Evolutionary conservation across 2,329 filamentous ascomycete genomes (phyloP).

Genomic region (Trichoderma afroharzianum): DNA sequence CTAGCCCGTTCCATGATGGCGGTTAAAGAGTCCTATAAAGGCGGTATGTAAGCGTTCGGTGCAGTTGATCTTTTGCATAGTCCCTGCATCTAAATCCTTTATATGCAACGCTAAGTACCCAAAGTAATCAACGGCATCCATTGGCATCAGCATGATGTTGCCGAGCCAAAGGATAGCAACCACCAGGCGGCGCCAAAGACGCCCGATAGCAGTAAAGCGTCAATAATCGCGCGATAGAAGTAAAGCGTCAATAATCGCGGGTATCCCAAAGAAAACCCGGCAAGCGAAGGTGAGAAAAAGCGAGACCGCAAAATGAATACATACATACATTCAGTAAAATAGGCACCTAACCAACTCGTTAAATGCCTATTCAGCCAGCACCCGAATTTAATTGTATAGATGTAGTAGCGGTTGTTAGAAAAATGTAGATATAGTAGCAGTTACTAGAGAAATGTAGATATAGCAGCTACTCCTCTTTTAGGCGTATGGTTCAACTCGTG

Average conservation of each 20-base stretch:
- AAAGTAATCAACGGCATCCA: not conserved
- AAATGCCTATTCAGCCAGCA: too few species aligned
- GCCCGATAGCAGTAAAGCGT: constrained; percentile 32
- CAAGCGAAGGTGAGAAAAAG: too few species aligned
- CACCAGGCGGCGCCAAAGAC: constrained; percentile 24
- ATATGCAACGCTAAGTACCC: not conserved
- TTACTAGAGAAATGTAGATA: too few species aligned
- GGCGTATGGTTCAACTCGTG: too few species aligned
- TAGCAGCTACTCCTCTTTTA: too few species aligned
- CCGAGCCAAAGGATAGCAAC: constrained; percentile 20
- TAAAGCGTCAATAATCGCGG: constrained; percentile 28
- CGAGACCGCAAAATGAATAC: too few species aligned
- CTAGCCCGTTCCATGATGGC: not conserved
- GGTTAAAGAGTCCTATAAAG: not conserved
- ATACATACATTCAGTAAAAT: too few species aligned
- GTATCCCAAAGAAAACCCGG: constrained; percentile 36
- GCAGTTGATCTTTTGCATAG: not conserved
- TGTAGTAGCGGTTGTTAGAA: too few species aligned
- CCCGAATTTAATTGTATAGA: too few species aligned
- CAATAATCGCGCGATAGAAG: constrained; percentile 29
- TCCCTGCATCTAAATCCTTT: not conserved
- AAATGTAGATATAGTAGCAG: too few species aligned
- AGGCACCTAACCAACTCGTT: too few species aligned
- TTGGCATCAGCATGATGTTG: not conserved
- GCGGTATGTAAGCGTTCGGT: not conserved